Evolutionary conservation across 768 basidiomycete species (phyloP), one percentile per base, ranked within the genome.

Genomic region (Suillus subalutaceus): DNA sequence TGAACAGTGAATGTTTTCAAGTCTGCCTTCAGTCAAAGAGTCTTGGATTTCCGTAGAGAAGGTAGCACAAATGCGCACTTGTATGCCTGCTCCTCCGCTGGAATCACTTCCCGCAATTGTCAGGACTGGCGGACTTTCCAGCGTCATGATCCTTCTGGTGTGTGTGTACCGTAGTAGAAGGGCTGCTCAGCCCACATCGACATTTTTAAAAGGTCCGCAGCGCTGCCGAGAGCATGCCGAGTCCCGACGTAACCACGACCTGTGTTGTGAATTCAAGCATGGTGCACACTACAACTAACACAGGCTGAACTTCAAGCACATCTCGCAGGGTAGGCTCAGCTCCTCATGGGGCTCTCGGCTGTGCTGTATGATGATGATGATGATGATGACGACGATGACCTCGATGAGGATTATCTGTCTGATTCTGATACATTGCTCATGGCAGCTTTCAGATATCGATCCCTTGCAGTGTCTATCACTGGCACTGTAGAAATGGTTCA

Each of bases 11-110:
- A 91, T 1, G 94, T 90, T 77, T 91, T 94, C 37, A 97, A 80
- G 75, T 97, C 96, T 10, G 93, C 95, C 90, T 95, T 69, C 6
- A 32, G 20, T 41, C 65, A 58, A 40, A 13, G 46, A 43, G 55
- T 61, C 44, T 32, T 60, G 43, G 8, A 52, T 30, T 23, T 43
- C 35, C 23, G 12, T 48, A 50, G 50, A 18, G 32, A 57, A n/a
- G 57, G 23, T 59, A 58, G 40, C 18, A 43, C 18, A 63, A 18
- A 50, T 38, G 52, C 78, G 69, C 68, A 90, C 93, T 81, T 96
- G 95, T 32, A 97, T 94, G 0, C 95, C 96, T 38, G 95, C 94
- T 1, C 95, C 94, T 30, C 93, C 93, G 38, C 91, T 86, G 2
- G 89, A 86, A 72, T 96, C 95, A 16, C 92, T 88, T 9, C 94